These are phyloP conservation scores for Solanum gracilifrons DNA, from an alignment of 257 asterid genomes.

Conservation along the genomic window DNA sequence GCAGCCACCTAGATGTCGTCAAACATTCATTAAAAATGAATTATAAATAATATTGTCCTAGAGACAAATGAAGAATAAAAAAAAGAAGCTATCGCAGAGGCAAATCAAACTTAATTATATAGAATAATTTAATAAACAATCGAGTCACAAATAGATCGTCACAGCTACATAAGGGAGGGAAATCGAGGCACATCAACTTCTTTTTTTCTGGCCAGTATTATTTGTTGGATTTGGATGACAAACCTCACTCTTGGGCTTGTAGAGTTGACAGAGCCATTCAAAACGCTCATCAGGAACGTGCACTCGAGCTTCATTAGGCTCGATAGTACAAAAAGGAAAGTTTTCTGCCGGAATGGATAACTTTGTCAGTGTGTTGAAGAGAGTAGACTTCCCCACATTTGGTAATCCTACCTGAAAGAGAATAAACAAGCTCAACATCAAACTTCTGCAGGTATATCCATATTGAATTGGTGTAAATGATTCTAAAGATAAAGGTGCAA, in stretches of 20 bases:
- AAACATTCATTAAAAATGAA: background rate
- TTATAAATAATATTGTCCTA: background rate
- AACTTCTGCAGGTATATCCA: background rate
- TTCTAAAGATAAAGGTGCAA: background rate
- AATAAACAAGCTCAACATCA: background rate
- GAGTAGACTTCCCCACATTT: conserved; percentile 92
- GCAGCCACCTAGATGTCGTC: conserved; percentile 61
- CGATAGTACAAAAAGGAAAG: conserved; percentile 95
- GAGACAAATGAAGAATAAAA: background rate
- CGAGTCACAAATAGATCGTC: background rate
- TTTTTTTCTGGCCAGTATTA: background rate
- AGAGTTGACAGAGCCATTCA: conserved; percentile 86
- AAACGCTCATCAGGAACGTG: conserved; percentile 89
- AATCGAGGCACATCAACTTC: background rate
- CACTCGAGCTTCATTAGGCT: conserved; percentile 97
- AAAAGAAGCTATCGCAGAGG: background rate
- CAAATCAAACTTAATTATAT: background rate
- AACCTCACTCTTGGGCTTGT: conserved; percentile 97
- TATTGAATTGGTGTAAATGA: background rate
- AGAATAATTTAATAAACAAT: background rate
- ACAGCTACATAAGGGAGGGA: background rate
- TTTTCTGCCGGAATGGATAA: conserved; percentile 93
- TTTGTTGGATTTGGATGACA: background rate
- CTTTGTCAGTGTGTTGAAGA: conserved; percentile 97
- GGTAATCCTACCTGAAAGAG: conserved; percentile 91